phyloP scores from a whole-genome alignment of 2,329 filamentous ascomycete species.

The Paraphaeosphaeria sporulosa region DNA sequence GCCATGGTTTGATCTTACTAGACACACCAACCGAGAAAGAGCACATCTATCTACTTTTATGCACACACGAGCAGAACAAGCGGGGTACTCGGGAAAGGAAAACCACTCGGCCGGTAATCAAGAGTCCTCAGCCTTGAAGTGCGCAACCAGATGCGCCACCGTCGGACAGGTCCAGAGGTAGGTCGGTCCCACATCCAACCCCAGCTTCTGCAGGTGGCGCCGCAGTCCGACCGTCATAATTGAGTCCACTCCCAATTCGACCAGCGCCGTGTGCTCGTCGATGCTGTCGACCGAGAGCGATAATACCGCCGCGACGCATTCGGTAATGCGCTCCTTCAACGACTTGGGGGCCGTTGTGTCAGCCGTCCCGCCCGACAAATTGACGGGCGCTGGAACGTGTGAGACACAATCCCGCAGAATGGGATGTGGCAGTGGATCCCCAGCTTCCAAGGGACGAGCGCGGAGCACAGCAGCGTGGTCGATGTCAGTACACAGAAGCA shows the following conservation, averaged over 20 bases:
- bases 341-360: background rate
- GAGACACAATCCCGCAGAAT: conserved; percentile 23
- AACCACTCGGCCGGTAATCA: background rate
- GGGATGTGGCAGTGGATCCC: conserved; percentile 34
- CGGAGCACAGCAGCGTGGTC: conserved; percentile 51
- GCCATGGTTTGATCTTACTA: background rate
- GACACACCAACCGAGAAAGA: background rate
- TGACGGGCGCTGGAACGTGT: background rate
- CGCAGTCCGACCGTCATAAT: conserved; percentile 51
- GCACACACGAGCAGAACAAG: background rate
- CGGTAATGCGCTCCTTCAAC: conserved; percentile 35
- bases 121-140: conserved; percentile 3
- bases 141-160: conserved; percentile 42
- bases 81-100: background rate
- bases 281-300: conserved; percentile 42
- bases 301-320: conserved; percentile 45
- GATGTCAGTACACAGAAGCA: conserved; percentile 45
- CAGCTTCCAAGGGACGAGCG: conserved; percentile 35
- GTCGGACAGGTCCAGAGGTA: conserved; percentile 53
- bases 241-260: conserved; percentile 50
- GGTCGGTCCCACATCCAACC: conserved; percentile 50
- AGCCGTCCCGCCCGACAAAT: background rate
- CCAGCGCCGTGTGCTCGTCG: conserved; percentile 41
- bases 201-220: conserved; percentile 45
- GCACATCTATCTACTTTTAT: background rate